These are phyloP conservation scores for Phytophthora chlamydospora DNA, from an alignment of 352 stramenopile genomes.

Conservation along the genomic window DNA sequence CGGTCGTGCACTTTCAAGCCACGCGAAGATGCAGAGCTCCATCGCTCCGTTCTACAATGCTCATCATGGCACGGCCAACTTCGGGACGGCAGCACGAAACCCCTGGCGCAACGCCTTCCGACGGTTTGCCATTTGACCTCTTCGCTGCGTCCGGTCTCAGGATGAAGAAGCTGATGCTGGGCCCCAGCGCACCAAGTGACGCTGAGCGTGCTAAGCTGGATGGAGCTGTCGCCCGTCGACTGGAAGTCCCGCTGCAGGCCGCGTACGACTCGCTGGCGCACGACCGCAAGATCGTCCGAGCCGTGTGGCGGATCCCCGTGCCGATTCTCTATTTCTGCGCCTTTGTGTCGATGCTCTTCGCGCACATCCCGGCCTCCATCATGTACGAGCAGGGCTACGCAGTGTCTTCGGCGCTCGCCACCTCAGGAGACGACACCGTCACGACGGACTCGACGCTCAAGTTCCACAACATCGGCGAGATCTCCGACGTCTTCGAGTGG, in stretches of 20 bases:
- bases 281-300: conserved; percentile 42
- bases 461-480: conserved; percentile 47
- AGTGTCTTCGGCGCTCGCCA: conserved; percentile 40
- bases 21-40: too few relatives aligned
- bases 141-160: too few relatives aligned
- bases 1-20: too few relatives aligned
- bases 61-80: too few relatives aligned
- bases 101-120: not conserved
- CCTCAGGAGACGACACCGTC: conserved; percentile 51
- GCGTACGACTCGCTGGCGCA: conserved; percentile 39
- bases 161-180: conserved; percentile 6
- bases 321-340: conserved; percentile 46
- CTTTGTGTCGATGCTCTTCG: conserved; percentile 56
- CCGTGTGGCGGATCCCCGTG: conserved; percentile 40
- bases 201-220: not conserved
- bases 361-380: conserved; percentile 41
- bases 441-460: conserved; percentile 53
- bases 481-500: conserved; percentile 54
- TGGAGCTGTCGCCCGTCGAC: not conserved
- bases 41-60: too few relatives aligned
- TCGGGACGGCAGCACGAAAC: not conserved
- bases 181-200: not conserved
- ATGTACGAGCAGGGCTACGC: conserved; percentile 47
- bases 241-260: conserved; percentile 27
- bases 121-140: not conserved